phyloP scores from a whole-genome alignment of 805 yeast genomes.

The Isabelozyma heimii region DNA sequence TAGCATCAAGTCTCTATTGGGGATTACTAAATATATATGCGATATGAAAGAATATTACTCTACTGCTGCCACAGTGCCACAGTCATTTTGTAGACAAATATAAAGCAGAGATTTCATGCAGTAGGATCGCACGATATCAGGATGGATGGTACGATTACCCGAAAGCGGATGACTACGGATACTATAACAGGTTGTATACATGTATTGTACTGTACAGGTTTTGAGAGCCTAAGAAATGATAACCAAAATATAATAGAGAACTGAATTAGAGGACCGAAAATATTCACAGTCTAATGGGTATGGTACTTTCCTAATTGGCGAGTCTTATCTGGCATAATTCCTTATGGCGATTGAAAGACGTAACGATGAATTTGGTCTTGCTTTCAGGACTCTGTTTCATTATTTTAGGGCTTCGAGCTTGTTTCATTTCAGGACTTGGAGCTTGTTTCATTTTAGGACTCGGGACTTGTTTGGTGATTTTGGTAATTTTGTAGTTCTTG shows the following conservation, averaged over 20 bases:
- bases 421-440: not conserved
- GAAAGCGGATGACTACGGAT: no score
- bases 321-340: slow-evolving; percentile 21
- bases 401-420: not conserved
- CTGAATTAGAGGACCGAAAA: not conserved
- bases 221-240: not conserved
- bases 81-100: no score
- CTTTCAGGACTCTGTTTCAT: not conserved
- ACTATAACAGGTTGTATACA: no score
- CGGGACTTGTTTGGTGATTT: slow-evolving; percentile 1
- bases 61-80: no score
- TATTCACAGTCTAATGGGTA: no score
- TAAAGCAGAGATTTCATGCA: no score
- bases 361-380: slow-evolving; percentile 25
- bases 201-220: no score
- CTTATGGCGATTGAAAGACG: slow-evolving; percentile 28
- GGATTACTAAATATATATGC: no score
- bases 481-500: slow-evolving; percentile 4
- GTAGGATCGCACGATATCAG: no score
- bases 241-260: not conserved
- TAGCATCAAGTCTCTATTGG: no score
- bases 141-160: no score
- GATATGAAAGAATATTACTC: no score
- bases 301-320: not conserved
- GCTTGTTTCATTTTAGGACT: not conserved